phyloP scores from a whole-genome alignment of 768 basidiomycete species.

The Lepiota venenata region DNA sequence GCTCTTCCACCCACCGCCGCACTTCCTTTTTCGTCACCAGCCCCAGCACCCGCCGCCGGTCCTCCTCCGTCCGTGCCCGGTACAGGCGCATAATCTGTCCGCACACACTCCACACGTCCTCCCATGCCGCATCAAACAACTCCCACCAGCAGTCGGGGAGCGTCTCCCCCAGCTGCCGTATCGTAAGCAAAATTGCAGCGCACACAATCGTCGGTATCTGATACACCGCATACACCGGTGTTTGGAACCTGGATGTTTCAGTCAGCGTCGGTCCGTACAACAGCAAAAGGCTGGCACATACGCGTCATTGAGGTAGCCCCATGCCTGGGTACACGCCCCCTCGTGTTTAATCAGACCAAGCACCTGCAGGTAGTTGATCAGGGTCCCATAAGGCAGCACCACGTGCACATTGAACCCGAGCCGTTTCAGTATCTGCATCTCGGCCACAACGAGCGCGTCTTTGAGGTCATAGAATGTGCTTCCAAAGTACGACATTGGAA shows the following conservation, averaged over 20 bases:
- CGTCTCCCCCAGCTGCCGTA: slow-evolving; percentile 66
- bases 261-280: neutral
- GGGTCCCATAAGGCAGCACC: slow-evolving; percentile 88
- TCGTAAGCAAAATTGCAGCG: slow-evolving; percentile 81
- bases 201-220: slow-evolving; percentile 88
- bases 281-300: slow-evolving; percentile 36
- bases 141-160: slow-evolving; percentile 92
- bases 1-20: slow-evolving; percentile 76
- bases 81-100: slow-evolving; percentile 87
- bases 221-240: slow-evolving; percentile 88
- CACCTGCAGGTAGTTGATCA: slow-evolving; percentile 91
- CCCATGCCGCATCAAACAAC: slow-evolving; percentile 88
- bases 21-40: slow-evolving; percentile 78
- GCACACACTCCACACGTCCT: slow-evolving; percentile 83
- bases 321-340: slow-evolving; percentile 72
- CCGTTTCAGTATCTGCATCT: slow-evolving; percentile 97
- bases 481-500: slow-evolving; percentile 88
- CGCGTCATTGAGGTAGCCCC: slow-evolving; percentile 98
- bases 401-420: slow-evolving; percentile 95
- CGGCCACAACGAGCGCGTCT: slow-evolving; percentile 88
- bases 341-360: slow-evolving; percentile 77
- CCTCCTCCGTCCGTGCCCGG: slow-evolving; percentile 47
- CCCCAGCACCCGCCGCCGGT: slow-evolving; percentile 41
- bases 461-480: slow-evolving; percentile 91
- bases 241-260: slow-evolving; percentile 68